Evolutionary conservation across 2,329 filamentous ascomycete species (phyloP).

Genomic region (Chaetoscypha palmicola): DNA sequence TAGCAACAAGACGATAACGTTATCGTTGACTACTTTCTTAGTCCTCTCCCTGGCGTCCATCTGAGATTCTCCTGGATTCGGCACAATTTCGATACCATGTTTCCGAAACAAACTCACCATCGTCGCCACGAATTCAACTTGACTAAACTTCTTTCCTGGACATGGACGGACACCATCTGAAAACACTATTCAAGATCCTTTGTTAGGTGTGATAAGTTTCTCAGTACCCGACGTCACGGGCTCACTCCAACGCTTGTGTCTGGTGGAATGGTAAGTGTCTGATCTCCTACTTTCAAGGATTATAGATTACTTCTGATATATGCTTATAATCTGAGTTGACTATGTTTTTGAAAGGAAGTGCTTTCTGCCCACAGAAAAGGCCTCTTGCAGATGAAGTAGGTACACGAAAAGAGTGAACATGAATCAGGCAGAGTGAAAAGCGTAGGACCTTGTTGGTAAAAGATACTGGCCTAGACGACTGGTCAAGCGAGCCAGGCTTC

Average conservation of each 20-base stretch:
- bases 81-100: conserved; percentile 9
- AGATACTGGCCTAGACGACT: too few species aligned
- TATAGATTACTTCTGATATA: too few species aligned
- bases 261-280: background rate
- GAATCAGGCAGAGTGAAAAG: too few species aligned
- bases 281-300: background rate
- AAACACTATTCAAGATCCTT: too few species aligned
- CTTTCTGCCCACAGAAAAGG: too few species aligned
- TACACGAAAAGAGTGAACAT: too few species aligned
- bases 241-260: conserved; percentile 3
- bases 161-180: conserved; percentile 25
- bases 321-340: too few species aligned
- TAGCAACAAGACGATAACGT: background rate
- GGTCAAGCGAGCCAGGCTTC: too few species aligned
- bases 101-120: conserved; percentile 14
- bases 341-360: too few species aligned
- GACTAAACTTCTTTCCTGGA: conserved; percentile 28
- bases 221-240: background rate
- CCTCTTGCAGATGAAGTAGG: too few species aligned
- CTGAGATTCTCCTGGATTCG: background rate
- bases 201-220: too few species aligned
- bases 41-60: background rate
- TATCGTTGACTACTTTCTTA: background rate
- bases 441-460: too few species aligned
- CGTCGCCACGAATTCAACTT: conserved; percentile 27